Evolutionary conservation across 441 rosid species (phyloP).

Genomic region (Daphne laureola): DNA sequence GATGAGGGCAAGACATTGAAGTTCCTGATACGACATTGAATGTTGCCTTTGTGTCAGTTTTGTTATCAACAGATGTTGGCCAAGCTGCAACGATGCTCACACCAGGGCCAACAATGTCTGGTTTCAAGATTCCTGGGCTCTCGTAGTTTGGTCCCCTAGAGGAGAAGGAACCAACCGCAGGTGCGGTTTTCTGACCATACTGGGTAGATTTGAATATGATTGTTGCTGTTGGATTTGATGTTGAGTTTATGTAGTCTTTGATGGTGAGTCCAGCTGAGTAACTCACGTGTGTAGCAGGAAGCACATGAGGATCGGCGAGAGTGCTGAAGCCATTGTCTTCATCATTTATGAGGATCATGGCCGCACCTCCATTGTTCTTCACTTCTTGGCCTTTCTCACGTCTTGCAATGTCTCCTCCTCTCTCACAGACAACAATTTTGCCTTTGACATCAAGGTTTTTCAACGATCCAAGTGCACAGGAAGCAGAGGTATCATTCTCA

Average conservation of each 20-base stretch:
- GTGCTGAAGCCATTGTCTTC: constrained; percentile 20
- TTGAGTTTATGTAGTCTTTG: constrained; percentile 25
- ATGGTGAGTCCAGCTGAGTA: constrained; percentile 19
- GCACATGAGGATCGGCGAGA: constrained; percentile 26
- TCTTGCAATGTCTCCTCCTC: constrained; percentile 20
- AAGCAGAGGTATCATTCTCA: constrained; percentile 14
- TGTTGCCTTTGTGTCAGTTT: constrained; percentile 20
- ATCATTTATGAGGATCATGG: constrained; percentile 30
- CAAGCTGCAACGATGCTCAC: constrained; percentile 35
- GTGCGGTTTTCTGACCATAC: constrained; percentile 29
- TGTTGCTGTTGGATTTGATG: constrained; percentile 23
- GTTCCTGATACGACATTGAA: constrained; percentile 37
- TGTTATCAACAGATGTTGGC: constrained; percentile 25
- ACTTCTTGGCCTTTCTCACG: constrained; percentile 29
- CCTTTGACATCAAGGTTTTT: constrained; percentile 28
- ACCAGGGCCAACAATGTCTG: constrained; percentile 29
- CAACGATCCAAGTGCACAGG: constrained; percentile 28
- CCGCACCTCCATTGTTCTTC: constrained; percentile 31
- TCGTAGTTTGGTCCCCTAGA: constrained; percentile 38
- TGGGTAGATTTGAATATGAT: constrained; percentile 28
- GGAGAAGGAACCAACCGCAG: constrained; percentile 40
- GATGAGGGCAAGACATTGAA: constrained; percentile 42
- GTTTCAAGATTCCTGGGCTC: constrained; percentile 35
- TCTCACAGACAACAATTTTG: constrained; percentile 39
- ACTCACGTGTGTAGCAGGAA: constrained; percentile 32